phyloP scores from a whole-genome alignment of 768 basidiomycete genomes.

The Mrakia blollopis region DNA sequence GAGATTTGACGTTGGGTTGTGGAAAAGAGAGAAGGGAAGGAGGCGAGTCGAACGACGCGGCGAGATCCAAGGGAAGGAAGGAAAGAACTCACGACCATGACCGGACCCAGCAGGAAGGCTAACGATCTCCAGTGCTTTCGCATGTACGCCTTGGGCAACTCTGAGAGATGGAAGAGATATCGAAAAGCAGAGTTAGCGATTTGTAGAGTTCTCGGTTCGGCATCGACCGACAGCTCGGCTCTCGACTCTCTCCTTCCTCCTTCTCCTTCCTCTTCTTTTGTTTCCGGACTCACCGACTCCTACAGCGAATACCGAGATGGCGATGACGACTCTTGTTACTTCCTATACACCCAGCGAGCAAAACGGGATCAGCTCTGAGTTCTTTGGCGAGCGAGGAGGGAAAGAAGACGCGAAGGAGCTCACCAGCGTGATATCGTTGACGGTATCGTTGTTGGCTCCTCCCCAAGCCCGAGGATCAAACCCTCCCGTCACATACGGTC shows the following conservation, averaged over 20 bases:
- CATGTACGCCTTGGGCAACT: conserved; percentile 78
- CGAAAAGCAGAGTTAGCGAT: background rate
- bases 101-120: conserved; percentile 63
- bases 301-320: conserved; percentile 94
- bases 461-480: conserved; percentile 39
- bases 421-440: conserved; percentile 70
- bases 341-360: conserved; percentile 47
- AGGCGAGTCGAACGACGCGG: background rate
- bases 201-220: too few species aligned
- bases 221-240: background rate
- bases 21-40: background rate
- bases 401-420: background rate
- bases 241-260: background rate
- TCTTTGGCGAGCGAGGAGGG: background rate
- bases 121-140: conserved; percentile 85
- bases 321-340: conserved; percentile 84
- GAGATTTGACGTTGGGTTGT: background rate
- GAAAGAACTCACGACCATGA: conserved; percentile 39
- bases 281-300: conserved; percentile 66
- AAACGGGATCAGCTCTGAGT: background rate
- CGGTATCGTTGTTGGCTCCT: conserved; percentile 35
- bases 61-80: background rate
- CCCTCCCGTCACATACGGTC: conserved; percentile 37
- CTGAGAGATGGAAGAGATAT: background rate
- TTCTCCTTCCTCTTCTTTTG: background rate